These are phyloP conservation scores for Zymoseptoria ardabiliae DNA, from an alignment of 2,329 filamentous ascomycete genomes.

Conservation along the genomic window DNA sequence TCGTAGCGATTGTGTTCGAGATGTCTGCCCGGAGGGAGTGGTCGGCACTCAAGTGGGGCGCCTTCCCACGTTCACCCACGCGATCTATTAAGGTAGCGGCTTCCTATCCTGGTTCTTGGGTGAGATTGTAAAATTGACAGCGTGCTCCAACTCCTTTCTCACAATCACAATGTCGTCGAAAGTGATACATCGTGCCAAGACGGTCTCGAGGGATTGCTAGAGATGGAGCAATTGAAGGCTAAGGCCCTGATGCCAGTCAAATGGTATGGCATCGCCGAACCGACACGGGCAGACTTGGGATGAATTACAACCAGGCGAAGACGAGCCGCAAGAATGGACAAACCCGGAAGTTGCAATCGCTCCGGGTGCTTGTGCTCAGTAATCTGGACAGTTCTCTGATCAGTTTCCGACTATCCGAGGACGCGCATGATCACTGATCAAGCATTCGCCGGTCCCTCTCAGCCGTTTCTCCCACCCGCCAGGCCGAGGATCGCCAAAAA, in stretches of 20 bases:
- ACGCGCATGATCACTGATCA: neutral
- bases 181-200: neutral
- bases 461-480: neutral
- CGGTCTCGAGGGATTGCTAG: neutral
- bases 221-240: neutral
- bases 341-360: neutral
- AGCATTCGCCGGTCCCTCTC: neutral
- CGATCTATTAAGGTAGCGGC: neutral
- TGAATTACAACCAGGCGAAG: neutral
- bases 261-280: neutral
- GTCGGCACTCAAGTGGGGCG: neutral
- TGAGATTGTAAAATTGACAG: neutral
- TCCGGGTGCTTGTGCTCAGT: neutral
- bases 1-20: too few species aligned
- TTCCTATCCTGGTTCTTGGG: neutral
- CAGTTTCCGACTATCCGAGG: neutral
- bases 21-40: neutral
- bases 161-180: neutral
- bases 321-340: neutral
- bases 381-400: neutral
- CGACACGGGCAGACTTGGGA: neutral
- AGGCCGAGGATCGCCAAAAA: neutral
- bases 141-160: neutral
- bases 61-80: neutral
- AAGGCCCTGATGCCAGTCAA: neutral